Conservation (phyloP, 495 filamentous ascomycete genomes). For the Aspergillus carlsbadensis region DNA sequence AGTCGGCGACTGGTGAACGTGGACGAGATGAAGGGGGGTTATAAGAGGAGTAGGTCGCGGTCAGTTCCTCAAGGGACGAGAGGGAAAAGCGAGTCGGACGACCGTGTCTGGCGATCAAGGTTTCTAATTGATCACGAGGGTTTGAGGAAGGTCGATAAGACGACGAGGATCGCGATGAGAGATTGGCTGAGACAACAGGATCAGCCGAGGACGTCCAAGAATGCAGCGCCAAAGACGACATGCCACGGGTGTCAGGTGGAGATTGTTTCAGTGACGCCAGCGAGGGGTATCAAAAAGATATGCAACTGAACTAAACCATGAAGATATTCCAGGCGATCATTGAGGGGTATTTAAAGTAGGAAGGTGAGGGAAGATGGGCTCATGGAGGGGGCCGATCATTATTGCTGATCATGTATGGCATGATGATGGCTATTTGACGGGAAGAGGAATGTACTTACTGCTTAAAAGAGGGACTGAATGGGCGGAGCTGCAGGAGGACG, state of each 20-base stretch:
- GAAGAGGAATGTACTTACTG: constrained; percentile 25
- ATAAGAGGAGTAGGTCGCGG: constrained; percentile 64
- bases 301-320: constrained; percentile 10
- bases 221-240: constrained; percentile 36
- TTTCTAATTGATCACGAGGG: constrained; percentile 74
- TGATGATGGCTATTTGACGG: not conserved
- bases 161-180: constrained; percentile 49
- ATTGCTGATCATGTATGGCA: not conserved
- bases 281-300: not conserved
- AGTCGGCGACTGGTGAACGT: constrained; percentile 17
- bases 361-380: not conserved
- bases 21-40: constrained; percentile 42
- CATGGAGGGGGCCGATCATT: not conserved
- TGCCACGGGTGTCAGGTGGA: constrained; percentile 35
- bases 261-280: constrained; percentile 17
- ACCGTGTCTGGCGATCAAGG: constrained; percentile 50
- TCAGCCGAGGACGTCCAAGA: constrained; percentile 49
- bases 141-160: constrained; percentile 54
- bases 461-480: constrained; percentile 16
- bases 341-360: not conserved
- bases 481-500: constrained; percentile 34
- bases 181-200: constrained; percentile 59
- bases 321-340: not conserved
- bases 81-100: constrained; percentile 61
- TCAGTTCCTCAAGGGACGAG: constrained; percentile 70